Evolutionary conservation across 345 rosid genomes (phyloP).

Genomic region (Iberis pinnata): DNA sequence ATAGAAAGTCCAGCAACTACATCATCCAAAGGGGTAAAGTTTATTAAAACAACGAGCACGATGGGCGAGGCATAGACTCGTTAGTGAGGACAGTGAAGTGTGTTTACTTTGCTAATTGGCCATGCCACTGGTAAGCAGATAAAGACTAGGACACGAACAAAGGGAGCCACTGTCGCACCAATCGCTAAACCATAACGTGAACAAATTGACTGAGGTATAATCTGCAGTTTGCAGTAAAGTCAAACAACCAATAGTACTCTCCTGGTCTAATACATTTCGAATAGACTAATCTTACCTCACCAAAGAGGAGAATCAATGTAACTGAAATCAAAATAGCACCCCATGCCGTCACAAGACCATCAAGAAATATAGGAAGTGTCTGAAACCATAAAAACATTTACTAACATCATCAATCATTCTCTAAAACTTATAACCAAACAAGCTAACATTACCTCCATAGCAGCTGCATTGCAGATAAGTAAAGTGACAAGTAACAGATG

Average conservation of each 20-base stretch:
- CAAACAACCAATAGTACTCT: constrained; percentile 6
- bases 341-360: constrained; percentile 63
- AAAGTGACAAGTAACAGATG: constrained; percentile 86
- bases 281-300: constrained; percentile 78
- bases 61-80: no score
- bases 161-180: constrained; percentile 80
- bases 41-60: background rate
- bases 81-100: background rate
- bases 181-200: constrained; percentile 92
- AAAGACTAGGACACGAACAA: constrained; percentile 83
- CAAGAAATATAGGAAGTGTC: constrained; percentile 96
- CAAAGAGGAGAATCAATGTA: constrained; percentile 89
- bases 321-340: constrained; percentile 94
- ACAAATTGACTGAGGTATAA: constrained; percentile 89
- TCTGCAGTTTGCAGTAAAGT: constrained; percentile 40
- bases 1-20: constrained; percentile 72
- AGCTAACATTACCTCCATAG: constrained; percentile 74
- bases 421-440: constrained; percentile 2
- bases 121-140: constrained; percentile 85
- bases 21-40: background rate
- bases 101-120: constrained; percentile 90
- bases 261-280: no score
- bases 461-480: constrained; percentile 91
- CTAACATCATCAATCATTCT: background rate
- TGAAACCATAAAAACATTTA: constrained; percentile 27